phyloP scores from a whole-genome alignment of 352 stramenopile genomes.

The Phytopythium kandeliae region DNA sequence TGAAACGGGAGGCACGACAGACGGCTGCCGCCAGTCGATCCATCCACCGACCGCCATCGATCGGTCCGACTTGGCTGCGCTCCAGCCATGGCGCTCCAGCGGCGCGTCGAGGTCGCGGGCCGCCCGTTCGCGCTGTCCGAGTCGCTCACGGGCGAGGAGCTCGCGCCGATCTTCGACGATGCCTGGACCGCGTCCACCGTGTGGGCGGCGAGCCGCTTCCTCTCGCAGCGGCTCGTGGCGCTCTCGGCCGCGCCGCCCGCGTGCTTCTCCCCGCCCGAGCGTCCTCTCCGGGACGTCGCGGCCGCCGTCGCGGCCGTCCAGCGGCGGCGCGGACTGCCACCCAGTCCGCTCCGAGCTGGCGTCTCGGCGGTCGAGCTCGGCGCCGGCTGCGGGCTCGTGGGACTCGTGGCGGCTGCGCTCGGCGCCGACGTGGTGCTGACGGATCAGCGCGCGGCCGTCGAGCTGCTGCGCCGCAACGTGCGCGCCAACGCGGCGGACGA shows the following conservation, averaged over 20 bases:
- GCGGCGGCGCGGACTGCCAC: constrained; percentile 1
- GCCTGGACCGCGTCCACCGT: constrained; percentile 77
- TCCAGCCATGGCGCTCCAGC: constrained; percentile 5
- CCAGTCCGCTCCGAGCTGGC: constrained; percentile 16
- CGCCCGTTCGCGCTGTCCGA: constrained; percentile 66
- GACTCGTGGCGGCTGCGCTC: constrained; percentile 53
- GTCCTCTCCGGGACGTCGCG: constrained; percentile 2
- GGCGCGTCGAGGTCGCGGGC: constrained; percentile 35
- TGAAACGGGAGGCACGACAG: no score
- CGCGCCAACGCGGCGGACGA: constrained; percentile 34
- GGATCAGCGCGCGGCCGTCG: constrained; percentile 61
- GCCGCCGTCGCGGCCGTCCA: neutral
- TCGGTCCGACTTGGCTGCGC: no score
- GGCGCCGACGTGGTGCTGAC: constrained; percentile 69
- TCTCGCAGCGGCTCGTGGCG: constrained; percentile 48
- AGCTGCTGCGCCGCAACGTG: constrained; percentile 59
- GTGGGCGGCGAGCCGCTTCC: constrained; percentile 65
- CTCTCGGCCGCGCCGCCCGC: neutral
- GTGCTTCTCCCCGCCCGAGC: neutral
- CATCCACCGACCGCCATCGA: neutral
- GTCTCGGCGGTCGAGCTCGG: constrained; percentile 66
- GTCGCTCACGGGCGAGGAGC: constrained; percentile 58
- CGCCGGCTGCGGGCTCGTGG: constrained; percentile 71
- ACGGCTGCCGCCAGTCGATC: no score
- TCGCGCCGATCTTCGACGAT: constrained; percentile 79